phyloP scores from a whole-genome alignment of 305 asterid genomes.

The Andrographis paniculata region DNA sequence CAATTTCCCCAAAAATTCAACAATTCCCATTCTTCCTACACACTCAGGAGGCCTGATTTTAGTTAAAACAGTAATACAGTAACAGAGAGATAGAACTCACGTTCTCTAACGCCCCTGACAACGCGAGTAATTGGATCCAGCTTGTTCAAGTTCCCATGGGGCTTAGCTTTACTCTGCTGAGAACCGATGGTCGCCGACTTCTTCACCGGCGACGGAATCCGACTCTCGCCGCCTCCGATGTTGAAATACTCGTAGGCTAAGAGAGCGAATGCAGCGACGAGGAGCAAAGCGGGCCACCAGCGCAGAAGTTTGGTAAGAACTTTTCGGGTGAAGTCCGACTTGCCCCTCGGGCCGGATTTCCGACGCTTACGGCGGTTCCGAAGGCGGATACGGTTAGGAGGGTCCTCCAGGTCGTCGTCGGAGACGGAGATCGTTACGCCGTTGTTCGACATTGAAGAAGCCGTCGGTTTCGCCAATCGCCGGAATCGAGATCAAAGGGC shows the following conservation, averaged over 20 bases:
- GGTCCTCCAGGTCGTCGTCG: slow-evolving; percentile 63
- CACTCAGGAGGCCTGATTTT: neutral
- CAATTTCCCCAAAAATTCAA: too few relatives aligned
- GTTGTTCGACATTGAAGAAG: slow-evolving; percentile 39
- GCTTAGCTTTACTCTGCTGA: slow-evolving; percentile 24
- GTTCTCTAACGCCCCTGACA: slow-evolving; percentile 66
- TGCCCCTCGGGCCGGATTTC: slow-evolving; percentile 43
- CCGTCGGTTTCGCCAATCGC: slow-evolving; percentile 16
- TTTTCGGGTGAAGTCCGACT: slow-evolving; percentile 36
- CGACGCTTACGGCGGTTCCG: slow-evolving; percentile 64
- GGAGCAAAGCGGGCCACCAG: slow-evolving; percentile 75
- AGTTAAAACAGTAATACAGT: neutral
- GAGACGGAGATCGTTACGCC: slow-evolving; percentile 49
- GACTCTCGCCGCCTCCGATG: slow-evolving; percentile 32
- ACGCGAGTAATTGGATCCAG: slow-evolving; percentile 63
- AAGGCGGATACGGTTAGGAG: slow-evolving; percentile 32
- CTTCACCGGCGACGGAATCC: slow-evolving; percentile 19
- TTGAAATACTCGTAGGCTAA: slow-evolving; percentile 58
- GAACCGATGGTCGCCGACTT: slow-evolving; percentile 16
- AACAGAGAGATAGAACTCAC: slow-evolving; percentile 31
- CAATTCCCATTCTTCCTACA: neutral
- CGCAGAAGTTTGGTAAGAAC: slow-evolving; percentile 33
- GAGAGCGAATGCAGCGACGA: slow-evolving; percentile 42
- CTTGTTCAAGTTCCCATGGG: slow-evolving; percentile 54
- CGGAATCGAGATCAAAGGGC: neutral